These are phyloP conservation scores for Naganishia kalamii DNA, from an alignment of 768 basidiomycete species.

Conservation along the genomic window DNA sequence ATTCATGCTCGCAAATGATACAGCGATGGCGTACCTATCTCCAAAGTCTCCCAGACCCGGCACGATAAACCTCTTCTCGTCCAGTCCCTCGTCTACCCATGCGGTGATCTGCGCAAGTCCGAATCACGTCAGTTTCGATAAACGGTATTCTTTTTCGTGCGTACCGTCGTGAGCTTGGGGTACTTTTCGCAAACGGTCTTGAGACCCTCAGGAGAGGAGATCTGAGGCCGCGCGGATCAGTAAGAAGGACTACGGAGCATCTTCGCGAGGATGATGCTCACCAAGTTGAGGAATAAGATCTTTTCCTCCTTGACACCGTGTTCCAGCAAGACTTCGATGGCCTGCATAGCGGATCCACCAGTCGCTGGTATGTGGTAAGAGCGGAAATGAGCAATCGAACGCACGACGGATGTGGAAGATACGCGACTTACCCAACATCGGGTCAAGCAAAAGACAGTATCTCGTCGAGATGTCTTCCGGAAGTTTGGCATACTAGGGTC, in stretches of 20 bases:
- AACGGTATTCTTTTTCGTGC: constrained; percentile 31
- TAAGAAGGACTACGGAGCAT: not conserved
- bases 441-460: constrained; percentile 90
- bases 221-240: constrained; percentile 50
- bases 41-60: constrained; percentile 98
- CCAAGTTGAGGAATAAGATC: constrained; percentile 90
- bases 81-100: constrained; percentile 89
- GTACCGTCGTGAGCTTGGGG: constrained; percentile 69
- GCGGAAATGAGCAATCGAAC: not conserved
- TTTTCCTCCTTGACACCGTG: constrained; percentile 89
- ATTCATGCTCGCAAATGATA: not conserved
- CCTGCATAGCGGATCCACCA: constrained; percentile 95
- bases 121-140: not conserved
- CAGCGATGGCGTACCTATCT: constrained; percentile 49
- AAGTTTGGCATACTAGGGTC: constrained; percentile 55
- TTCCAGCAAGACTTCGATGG: constrained; percentile 85
- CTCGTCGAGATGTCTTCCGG: constrained; percentile 86
- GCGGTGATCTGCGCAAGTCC: constrained; percentile 65
- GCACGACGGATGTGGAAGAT: not conserved
- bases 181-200: constrained; percentile 68
- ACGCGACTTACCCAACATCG: constrained; percentile 74
- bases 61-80: constrained; percentile 83
- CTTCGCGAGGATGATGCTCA: constrained; percentile 44
- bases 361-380: constrained; percentile 56
- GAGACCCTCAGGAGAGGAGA: constrained; percentile 85